phyloP scores from a whole-genome alignment of 2,329 filamentous ascomycete genomes.

The Apiospora aurea region DNA sequence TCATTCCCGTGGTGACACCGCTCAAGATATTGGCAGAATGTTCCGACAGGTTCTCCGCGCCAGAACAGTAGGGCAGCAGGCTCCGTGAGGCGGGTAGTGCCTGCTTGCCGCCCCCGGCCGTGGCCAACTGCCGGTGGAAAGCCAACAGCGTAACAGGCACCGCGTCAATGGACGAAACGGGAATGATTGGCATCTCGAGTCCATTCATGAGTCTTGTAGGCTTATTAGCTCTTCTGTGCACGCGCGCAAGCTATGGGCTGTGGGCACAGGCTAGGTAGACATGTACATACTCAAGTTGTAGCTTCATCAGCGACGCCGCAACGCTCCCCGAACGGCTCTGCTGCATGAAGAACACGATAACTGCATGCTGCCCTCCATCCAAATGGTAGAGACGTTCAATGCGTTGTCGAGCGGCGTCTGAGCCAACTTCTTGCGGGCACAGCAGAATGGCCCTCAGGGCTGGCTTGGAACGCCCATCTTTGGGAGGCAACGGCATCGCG shows the following conservation, averaged over 20 bases:
- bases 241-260: neutral
- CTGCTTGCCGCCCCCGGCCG: slow-evolving; percentile 27
- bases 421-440: slow-evolving; percentile 45
- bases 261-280: neutral
- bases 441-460: slow-evolving; percentile 51
- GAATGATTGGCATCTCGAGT: slow-evolving; percentile 50
- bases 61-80: slow-evolving; percentile 46
- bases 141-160: slow-evolving; percentile 48
- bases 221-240: slow-evolving; percentile 26
- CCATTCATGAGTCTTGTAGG: slow-evolving; percentile 43
- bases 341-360: slow-evolving; percentile 53
- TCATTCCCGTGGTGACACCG: slow-evolving; percentile 40
- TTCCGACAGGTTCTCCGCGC: slow-evolving; percentile 35
- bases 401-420: slow-evolving; percentile 39
- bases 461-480: slow-evolving; percentile 28
- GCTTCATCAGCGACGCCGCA: slow-evolving; percentile 46
- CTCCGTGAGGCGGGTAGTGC: slow-evolving; percentile 32
- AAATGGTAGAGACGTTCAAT: slow-evolving; percentile 51
- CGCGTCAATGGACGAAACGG: slow-evolving; percentile 45
- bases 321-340: slow-evolving; percentile 37
- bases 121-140: slow-evolving; percentile 44
- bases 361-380: slow-evolving; percentile 48
- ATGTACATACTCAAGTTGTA: slow-evolving; percentile 53
- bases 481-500: slow-evolving; percentile 45
- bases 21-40: slow-evolving; percentile 44